These are phyloP conservation scores for Penicillium sp. DNA, from an alignment of 2,329 filamentous ascomycete genomes.

Conservation along the genomic window DNA sequence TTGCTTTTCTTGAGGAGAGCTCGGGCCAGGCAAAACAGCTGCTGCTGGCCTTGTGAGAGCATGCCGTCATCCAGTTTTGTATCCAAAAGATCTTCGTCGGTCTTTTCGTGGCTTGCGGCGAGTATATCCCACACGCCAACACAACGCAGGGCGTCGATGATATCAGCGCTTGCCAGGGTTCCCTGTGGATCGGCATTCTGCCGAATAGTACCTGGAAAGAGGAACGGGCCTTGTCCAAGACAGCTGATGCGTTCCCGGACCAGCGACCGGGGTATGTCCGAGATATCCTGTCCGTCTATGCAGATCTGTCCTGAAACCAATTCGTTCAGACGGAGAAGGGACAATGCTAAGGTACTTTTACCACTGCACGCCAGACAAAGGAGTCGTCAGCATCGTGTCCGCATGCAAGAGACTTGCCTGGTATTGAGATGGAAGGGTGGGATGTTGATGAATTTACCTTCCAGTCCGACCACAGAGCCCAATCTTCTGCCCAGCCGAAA, in stretches of 20 bases:
- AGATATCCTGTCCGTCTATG: conserved; percentile 28
- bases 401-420: too few species aligned
- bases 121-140: conserved; percentile 27
- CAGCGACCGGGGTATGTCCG: conserved; percentile 14
- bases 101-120: conserved; percentile 11
- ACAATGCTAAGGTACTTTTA: conserved; percentile 21
- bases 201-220: conserved; percentile 23
- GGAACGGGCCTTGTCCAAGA: conserved; percentile 28
- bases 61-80: conserved; percentile 37
- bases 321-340: conserved; percentile 29
- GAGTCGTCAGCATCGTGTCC: too few species aligned
- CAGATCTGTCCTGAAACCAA: conserved; percentile 23
- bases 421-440: too few species aligned
- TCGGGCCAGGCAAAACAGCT: conserved; percentile 69
- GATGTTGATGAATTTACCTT: too few species aligned
- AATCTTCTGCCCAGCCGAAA: conserved; percentile 32
- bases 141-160: conserved; percentile 23
- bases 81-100: conserved; percentile 20
- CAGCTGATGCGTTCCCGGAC: conserved; percentile 23
- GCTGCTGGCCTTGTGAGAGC: conserved; percentile 72
- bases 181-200: conserved; percentile 31
- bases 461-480: conserved; percentile 37
- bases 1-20: conserved; percentile 50
- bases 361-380: conserved; percentile 11
- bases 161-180: conserved; percentile 15